Evolutionary conservation across 73 alveolate genomes (phyloP).

Genomic region (Stentor roeselii): DNA sequence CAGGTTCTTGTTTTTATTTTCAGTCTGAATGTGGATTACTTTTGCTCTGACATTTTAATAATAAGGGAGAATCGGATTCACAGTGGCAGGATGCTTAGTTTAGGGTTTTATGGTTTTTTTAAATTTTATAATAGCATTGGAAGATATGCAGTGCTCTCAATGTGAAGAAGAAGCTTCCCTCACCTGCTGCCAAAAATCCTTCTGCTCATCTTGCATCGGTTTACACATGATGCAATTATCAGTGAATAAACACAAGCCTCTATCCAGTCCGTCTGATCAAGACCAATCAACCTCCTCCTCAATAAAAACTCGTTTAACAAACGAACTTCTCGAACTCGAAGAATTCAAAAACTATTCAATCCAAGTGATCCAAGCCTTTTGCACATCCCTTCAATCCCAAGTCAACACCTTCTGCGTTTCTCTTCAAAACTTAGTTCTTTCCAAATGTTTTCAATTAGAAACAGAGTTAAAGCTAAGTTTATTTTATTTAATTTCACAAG

Average conservation of each 20-base stretch:
- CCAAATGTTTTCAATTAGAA: neutral
- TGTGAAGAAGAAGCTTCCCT: neutral
- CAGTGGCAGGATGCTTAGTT: too few relatives aligned
- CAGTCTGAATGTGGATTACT: too few relatives aligned
- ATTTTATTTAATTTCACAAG: too few relatives aligned
- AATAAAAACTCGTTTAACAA: neutral
- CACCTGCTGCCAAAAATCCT: neutral
- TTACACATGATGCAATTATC: neutral
- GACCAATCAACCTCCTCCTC: neutral
- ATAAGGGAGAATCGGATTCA: too few relatives aligned
- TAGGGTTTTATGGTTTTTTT: too few relatives aligned
- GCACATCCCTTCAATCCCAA: neutral
- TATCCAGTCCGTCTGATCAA: neutral
- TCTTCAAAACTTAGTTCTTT: too few relatives aligned
- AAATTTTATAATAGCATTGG: too few relatives aligned
- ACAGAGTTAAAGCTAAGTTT: neutral
- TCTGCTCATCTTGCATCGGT: neutral
- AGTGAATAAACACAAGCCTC: neutral
- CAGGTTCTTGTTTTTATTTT: too few relatives aligned
- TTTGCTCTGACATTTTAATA: too few relatives aligned
- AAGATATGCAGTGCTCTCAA: too few relatives aligned
- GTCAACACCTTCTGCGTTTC: neutral
- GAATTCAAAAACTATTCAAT: neutral
- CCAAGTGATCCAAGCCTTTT: neutral
- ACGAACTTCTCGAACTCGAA: neutral